Evolutionary conservation across 768 basidiomycete species (phyloP).

Genomic region (Russula vinacea): DNA sequence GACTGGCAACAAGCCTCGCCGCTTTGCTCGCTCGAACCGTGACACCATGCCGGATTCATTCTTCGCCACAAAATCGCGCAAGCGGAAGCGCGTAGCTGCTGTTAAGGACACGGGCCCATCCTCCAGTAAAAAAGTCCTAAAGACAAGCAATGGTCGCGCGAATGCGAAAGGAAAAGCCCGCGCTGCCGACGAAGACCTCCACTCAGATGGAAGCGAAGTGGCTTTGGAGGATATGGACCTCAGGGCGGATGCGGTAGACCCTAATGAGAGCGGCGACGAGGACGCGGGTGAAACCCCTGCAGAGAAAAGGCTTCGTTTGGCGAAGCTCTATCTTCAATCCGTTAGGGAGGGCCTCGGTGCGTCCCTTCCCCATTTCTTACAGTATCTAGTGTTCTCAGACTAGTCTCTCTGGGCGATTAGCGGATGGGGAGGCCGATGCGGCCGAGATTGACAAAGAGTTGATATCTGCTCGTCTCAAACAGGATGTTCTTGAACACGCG

Average conservation of each 20-base stretch:
- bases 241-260: slow-evolving; percentile 51
- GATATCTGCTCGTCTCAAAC: slow-evolving; percentile 83
- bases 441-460: slow-evolving; percentile 93
- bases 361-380: slow-evolving; percentile 27
- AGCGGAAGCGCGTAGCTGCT: slow-evolving; percentile 54
- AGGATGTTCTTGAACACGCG: slow-evolving; percentile 87
- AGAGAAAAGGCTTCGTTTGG: slow-evolving; percentile 86
- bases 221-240: slow-evolving; percentile 75
- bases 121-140: slow-evolving; percentile 33
- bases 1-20: background rate
- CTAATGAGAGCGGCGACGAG: slow-evolving; percentile 71
- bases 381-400: background rate
- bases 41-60: slow-evolving; percentile 77
- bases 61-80: slow-evolving; percentile 64
- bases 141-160: slow-evolving; percentile 33
- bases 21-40: background rate
- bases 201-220: slow-evolving; percentile 54
- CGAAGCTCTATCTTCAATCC: slow-evolving; percentile 83
- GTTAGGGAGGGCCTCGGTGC: slow-evolving; percentile 70
- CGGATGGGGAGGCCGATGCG: slow-evolving; percentile 90
- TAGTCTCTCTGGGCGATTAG: slow-evolving; percentile 36
- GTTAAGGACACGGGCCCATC: slow-evolving; percentile 37
- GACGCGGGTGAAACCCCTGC: slow-evolving; percentile 88
- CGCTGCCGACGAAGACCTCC: slow-evolving; percentile 58
- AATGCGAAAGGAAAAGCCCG: slow-evolving; percentile 32